Evolutionary conservation across 2,329 filamentous ascomycete species (phyloP).

Genomic region (Xylariaceae sp.): DNA sequence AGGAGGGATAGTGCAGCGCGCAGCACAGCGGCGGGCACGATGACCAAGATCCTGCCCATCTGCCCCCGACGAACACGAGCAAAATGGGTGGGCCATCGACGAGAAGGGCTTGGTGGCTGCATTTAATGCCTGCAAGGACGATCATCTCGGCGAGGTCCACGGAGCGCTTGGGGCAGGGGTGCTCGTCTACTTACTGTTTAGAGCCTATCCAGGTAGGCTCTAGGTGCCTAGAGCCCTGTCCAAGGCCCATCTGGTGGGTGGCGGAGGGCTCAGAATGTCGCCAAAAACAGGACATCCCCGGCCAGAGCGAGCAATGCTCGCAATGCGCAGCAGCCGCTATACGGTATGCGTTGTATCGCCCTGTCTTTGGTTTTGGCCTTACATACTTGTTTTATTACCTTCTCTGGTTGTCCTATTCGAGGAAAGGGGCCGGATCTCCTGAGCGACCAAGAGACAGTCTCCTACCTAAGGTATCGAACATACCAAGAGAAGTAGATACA

Average conservation of each 20-base stretch:
- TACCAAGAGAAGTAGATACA: no score
- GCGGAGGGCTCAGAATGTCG: background rate
- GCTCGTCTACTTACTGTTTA: background rate
- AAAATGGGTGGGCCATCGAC: background rate
- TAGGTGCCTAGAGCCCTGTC: no score
- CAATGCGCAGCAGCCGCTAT: background rate
- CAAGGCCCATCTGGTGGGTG: no score
- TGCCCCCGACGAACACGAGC: slow-evolving; percentile 17
- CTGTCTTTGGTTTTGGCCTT: no score
- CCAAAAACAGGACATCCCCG: background rate
- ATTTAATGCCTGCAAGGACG: background rate
- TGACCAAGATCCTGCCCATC: background rate
- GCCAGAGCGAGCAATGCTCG: background rate
- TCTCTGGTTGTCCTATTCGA: no score
- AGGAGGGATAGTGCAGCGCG: slow-evolving; percentile 1
- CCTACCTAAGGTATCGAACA: no score
- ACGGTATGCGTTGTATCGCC: background rate
- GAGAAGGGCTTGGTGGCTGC: background rate
- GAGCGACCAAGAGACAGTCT: no score
- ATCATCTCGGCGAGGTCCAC: no score
- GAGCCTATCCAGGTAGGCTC: no score
- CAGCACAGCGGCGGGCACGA: background rate
- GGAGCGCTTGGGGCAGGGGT: no score
- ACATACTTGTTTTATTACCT: no score
- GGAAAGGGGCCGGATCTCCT: no score